phyloP scores from a whole-genome alignment of 164 flowering plant species.

The Platanus orientalis region DNA sequence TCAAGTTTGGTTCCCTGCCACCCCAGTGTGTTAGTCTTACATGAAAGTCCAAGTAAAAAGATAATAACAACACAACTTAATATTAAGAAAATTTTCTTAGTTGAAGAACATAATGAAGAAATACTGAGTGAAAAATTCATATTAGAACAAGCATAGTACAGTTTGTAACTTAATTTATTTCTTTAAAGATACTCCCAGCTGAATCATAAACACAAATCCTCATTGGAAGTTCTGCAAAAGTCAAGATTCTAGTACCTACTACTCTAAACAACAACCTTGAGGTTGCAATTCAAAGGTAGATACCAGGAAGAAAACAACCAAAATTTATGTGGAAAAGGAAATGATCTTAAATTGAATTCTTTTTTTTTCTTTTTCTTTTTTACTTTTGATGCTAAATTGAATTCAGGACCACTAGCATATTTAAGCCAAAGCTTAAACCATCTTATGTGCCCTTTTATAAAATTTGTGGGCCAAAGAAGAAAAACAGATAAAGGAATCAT shows the following conservation, averaged over 20 bases:
- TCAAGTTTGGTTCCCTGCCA: constrained; percentile 1
- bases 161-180: too few relatives aligned
- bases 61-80: background rate
- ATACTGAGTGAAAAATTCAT: too few relatives aligned
- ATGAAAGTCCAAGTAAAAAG: too few relatives aligned
- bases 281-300: background rate
- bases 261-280: too few relatives aligned
- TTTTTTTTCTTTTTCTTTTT: too few relatives aligned
- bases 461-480: background rate
- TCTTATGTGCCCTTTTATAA: background rate
- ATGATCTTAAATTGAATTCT: too few relatives aligned
- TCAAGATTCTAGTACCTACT: background rate
- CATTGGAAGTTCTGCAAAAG: background rate
- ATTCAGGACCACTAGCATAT: background rate
- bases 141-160: too few relatives aligned
- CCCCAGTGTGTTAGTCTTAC: background rate
- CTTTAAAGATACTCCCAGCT: too few relatives aligned
- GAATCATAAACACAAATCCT: background rate
- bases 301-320: background rate
- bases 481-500: background rate
- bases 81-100: too few relatives aligned
- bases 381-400: background rate
- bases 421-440: too few relatives aligned
- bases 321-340: background rate
- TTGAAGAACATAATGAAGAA: too few relatives aligned